Evolutionary conservation across 257 asterid genomes (phyloP).

Genomic region (Buddleja alternifolia): DNA sequence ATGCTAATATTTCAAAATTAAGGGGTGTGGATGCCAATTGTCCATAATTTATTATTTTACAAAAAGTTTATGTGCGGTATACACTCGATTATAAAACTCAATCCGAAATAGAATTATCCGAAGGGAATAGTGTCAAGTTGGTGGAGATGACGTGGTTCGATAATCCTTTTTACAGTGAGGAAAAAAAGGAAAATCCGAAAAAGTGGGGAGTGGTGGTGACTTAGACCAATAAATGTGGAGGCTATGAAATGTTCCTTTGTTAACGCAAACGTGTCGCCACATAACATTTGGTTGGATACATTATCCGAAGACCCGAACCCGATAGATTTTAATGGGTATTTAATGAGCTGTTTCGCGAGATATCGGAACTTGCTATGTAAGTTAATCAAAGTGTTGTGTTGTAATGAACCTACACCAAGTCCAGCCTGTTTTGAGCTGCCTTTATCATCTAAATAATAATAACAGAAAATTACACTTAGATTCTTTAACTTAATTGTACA

Average conservation of each 20-base stretch:
- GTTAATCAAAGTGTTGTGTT: background rate
- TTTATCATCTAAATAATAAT: background rate
- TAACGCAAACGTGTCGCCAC: constrained; percentile 54
- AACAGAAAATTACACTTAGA: no score
- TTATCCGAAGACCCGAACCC: constrained; percentile 26
- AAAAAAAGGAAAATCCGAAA: constrained; percentile 19
- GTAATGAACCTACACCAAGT: constrained; percentile 4
- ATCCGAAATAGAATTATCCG: no score
- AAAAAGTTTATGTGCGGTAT: no score
- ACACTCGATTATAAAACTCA: no score
- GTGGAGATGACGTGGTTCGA: constrained; percentile 27
- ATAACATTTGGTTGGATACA: constrained; percentile 28
- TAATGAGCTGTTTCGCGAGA: constrained; percentile 7
- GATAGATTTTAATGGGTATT: background rate
- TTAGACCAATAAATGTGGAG: constrained; percentile 18
- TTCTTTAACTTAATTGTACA: no score
- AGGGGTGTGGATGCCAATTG: no score
- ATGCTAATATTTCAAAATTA: no score
- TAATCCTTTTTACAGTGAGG: background rate
- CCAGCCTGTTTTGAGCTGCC: constrained; percentile 5
- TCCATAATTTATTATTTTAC: no score
- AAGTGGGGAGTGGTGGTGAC: background rate
- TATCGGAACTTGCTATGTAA: constrained; percentile 26
- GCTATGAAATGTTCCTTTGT: background rate
- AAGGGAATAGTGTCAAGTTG: background rate